Percentiles rank a stretch among this genome's conserved stretches.
Evolutionary conservation across 2,329 filamentous ascomycete species (phyloP).

Genomic region (Ceratocystis harringtonii): DNA sequence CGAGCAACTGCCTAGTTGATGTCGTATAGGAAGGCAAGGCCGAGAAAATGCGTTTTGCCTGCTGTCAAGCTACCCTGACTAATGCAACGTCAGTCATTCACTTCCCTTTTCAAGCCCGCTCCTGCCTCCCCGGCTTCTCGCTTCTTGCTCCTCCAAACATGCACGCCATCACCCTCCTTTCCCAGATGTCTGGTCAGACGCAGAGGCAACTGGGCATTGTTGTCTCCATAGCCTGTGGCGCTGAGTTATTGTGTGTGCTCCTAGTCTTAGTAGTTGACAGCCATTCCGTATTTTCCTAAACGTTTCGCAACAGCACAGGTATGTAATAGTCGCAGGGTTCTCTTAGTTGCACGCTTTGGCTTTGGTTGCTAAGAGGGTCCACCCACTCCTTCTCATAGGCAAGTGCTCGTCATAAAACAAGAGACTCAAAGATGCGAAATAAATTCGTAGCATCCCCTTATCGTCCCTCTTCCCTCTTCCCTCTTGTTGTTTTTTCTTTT

Average conservation of each 20-base stretch:
- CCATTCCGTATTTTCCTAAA: too few relatives aligned
- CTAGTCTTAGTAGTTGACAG: too few relatives aligned
- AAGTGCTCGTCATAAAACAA: constrained; percentile 1
- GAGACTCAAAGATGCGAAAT: background rate
- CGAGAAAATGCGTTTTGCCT: background rate
- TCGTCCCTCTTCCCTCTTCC: background rate
- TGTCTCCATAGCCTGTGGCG: too few relatives aligned
- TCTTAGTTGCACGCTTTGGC: background rate
- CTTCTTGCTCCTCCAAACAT: background rate
- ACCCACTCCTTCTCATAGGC: background rate
- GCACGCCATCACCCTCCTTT: too few relatives aligned
- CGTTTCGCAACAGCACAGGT: too few relatives aligned
- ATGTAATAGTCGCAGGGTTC: background rate
- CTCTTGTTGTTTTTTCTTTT: background rate
- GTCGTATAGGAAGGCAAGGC: background rate
- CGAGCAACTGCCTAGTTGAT: background rate
- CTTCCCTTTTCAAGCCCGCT: background rate
- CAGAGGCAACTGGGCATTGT: too few relatives aligned
- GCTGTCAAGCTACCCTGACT: background rate
- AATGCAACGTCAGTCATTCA: background rate
- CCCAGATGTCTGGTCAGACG: too few relatives aligned
- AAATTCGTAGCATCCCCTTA: background rate
- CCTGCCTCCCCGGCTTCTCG: background rate
- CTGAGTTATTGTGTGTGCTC: too few relatives aligned
- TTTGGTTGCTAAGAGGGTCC: background rate